phyloP scores from a whole-genome alignment of 116 monocot species.

The Cymodocea nodosa region DNA sequence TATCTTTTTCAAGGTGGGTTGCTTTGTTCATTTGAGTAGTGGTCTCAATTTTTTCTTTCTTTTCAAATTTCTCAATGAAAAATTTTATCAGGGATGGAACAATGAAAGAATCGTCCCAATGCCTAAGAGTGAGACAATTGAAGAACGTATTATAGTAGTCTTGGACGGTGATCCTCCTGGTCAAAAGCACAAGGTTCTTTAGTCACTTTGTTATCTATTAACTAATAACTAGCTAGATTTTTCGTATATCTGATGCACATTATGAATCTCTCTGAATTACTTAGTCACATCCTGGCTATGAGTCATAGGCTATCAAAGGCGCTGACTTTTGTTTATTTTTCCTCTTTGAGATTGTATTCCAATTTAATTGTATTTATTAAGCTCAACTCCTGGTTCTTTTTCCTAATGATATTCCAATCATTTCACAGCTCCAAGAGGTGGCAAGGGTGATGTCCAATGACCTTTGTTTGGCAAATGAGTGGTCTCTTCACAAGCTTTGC shows the following conservation, averaged over 20 bases:
- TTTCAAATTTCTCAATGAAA: neutral
- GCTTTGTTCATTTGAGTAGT: neutral
- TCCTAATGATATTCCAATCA: neutral
- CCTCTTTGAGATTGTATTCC: neutral
- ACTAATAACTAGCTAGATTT: neutral
- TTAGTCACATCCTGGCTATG: neutral
- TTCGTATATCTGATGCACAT: no score
- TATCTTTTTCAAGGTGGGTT: slow-evolving; percentile 55
- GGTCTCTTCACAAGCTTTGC: slow-evolving; percentile 51
- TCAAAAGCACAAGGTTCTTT: slow-evolving; percentile 54
- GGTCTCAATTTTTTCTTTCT: neutral
- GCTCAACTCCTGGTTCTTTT: neutral
- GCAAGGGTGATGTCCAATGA: slow-evolving; percentile 39
- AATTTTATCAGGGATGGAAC: slow-evolving; percentile 48
- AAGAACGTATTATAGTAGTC: slow-evolving; percentile 47
- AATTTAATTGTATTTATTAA: neutral
- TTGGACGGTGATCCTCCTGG: slow-evolving; percentile 27
- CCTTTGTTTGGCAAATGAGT: slow-evolving; percentile 45
- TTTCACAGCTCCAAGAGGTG: slow-evolving; percentile 35
- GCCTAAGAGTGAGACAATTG: slow-evolving; percentile 9
- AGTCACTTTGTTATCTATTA: neutral
- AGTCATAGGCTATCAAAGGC: neutral
- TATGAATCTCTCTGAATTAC: no score
- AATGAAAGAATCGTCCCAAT: slow-evolving; percentile 45
- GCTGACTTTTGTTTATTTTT: neutral